A percentile compares a stretch with the other conserved stretches of the same genome.
Conservation (phyloP, 2,329 filamentous ascomycete species). For the Fusarium domesticum region DNA sequence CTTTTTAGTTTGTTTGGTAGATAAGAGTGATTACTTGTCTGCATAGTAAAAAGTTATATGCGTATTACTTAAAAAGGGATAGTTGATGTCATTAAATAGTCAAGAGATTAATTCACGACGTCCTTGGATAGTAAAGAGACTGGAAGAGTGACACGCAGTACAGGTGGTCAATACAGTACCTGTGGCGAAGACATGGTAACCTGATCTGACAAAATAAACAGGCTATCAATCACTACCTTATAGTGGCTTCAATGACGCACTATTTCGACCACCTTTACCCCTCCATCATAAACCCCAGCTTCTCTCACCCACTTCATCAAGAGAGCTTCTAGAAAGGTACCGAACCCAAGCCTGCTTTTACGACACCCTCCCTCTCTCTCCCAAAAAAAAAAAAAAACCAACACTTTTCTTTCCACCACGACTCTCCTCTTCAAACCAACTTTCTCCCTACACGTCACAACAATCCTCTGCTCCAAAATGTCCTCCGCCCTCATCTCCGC, state of each 20-base stretch:
- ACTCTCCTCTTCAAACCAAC: not conserved
- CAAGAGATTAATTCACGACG: too few species aligned
- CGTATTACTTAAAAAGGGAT: too few species aligned
- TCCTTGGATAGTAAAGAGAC: too few species aligned
- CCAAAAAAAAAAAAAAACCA: not conserved
- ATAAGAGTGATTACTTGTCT: too few species aligned
- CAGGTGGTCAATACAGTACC: too few species aligned
- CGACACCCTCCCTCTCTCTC: not conserved
- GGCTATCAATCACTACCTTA: not conserved
- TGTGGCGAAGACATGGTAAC: not conserved
- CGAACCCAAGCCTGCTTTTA: not conserved
- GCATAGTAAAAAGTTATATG: too few species aligned
- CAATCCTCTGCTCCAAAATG: conserved; percentile 28
- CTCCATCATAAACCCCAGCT: not conserved
- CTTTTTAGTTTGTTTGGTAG: too few species aligned
- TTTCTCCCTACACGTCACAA: too few species aligned
- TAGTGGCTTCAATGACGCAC: not conserved
- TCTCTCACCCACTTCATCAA: not conserved
- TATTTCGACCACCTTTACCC: conserved; percentile 1
- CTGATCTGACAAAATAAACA: not conserved
- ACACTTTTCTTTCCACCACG: not conserved
- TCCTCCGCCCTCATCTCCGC: conserved; percentile 40
- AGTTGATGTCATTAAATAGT: too few species aligned
- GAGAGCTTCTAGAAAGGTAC: conserved; percentile 26
- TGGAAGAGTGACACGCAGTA: too few species aligned